These are phyloP conservation scores for Alloteropsis angusta DNA, from an alignment of 202 grass and related monocot species.

Conservation along the genomic window DNA sequence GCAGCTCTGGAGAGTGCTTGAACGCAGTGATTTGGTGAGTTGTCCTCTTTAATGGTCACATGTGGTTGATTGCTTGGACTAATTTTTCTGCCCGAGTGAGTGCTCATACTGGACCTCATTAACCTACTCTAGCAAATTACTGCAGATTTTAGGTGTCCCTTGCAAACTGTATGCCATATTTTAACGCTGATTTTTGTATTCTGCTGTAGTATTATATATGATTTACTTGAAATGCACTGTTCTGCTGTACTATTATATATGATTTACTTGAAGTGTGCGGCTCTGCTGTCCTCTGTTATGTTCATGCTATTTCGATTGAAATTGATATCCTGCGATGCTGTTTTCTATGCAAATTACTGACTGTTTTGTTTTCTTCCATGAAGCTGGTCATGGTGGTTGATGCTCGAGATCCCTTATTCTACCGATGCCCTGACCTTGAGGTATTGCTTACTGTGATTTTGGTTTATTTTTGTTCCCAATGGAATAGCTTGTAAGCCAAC, in stretches of 20 bases:
- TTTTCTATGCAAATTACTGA: conserved; percentile 12
- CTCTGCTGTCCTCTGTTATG: neutral
- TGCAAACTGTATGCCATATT: neutral
- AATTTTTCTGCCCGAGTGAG: neutral
- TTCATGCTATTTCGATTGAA: neutral
- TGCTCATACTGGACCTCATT: neutral
- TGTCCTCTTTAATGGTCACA: neutral
- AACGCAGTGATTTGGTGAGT: conserved; percentile 69
- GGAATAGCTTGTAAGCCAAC: neutral
- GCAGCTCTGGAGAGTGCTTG: conserved; percentile 92
- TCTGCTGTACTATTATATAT: neutral
- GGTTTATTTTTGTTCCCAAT: neutral
- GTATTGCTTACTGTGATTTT: conserved; percentile 30
- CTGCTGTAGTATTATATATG: neutral
- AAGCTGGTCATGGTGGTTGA: conserved; percentile 95
- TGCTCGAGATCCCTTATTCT: conserved; percentile 88
- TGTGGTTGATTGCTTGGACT: conserved; percentile 6
- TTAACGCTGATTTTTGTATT: neutral
- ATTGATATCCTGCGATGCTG: neutral
- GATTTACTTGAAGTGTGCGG: neutral
- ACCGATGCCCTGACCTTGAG: conserved; percentile 84
- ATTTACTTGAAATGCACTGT: neutral
- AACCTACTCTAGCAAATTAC: neutral
- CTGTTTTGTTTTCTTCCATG: conserved; percentile 21
- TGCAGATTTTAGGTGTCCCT: neutral